Evolutionary conservation across 768 basidiomycete genomes (phyloP).

Genomic region (Calocybe cyanea): DNA sequence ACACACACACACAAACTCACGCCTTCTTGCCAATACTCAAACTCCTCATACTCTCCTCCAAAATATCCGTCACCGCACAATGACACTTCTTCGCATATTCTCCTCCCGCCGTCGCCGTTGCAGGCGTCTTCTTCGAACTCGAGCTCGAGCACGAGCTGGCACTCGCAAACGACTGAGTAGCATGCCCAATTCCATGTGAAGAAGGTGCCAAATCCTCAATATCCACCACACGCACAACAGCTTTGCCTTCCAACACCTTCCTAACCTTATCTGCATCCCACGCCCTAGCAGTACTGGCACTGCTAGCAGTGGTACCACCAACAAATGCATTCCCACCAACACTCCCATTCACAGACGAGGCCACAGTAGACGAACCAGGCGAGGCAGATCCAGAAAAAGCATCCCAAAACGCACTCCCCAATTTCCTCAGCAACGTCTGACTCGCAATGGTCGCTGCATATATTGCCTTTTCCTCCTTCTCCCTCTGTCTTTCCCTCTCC

Average conservation of each 20-base stretch:
- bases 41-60: conserved; percentile 70
- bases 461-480: conserved; percentile 45
- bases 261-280: conserved; percentile 80
- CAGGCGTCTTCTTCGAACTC: too few relatives aligned
- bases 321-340: neutral
- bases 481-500: conserved; percentile 25
- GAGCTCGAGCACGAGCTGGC: too few relatives aligned
- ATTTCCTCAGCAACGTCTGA: conserved; percentile 68
- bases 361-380: conserved; percentile 9
- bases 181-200: too few relatives aligned
- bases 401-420: conserved; percentile 83
- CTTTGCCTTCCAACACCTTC: conserved; percentile 78
- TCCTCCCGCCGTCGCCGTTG: neutral
- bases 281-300: conserved; percentile 16
- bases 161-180: too few relatives aligned
- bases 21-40: conserved; percentile 56
- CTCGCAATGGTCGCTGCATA: conserved; percentile 67
- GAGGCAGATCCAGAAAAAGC: conserved; percentile 64
- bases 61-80: conserved; percentile 30
- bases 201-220: conserved; percentile 51
- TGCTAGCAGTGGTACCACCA: conserved; percentile 16
- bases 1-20: conserved; percentile 8
- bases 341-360: conserved; percentile 1
- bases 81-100: conserved; percentile 14
- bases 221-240: conserved; percentile 76